Conservation (phyloP, 2,329 filamentous ascomycete genomes). For the Aspergillus versicolor region DNA sequence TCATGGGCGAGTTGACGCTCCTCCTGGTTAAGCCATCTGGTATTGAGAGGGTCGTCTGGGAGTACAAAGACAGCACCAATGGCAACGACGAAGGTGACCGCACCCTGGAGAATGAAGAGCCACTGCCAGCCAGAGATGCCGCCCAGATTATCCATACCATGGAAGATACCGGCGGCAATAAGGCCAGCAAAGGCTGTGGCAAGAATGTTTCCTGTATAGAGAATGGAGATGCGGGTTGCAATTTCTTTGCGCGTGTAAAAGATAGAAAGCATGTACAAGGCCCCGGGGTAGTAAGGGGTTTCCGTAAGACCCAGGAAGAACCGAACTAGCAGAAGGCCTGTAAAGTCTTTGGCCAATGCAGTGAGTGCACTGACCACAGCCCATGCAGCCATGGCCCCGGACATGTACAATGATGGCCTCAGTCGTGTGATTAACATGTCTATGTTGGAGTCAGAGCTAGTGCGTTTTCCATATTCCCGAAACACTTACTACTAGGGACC, state of each 20-base stretch:
- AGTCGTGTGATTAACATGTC: slow-evolving; percentile 34
- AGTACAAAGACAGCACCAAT: slow-evolving; percentile 43
- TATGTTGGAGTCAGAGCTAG: background rate
- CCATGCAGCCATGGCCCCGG: slow-evolving; percentile 32
- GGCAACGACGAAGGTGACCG: slow-evolving; percentile 45
- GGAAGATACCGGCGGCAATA: slow-evolving; percentile 59
- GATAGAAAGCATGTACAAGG: slow-evolving; percentile 62
- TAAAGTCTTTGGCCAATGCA: slow-evolving; percentile 38
- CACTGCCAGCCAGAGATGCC: slow-evolving; percentile 57
- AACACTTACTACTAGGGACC: slow-evolving; percentile 18
- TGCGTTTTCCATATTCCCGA: background rate
- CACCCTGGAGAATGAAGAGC: slow-evolving; percentile 49
- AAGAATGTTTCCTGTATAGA: slow-evolving; percentile 61
- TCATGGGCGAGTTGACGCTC: slow-evolving; percentile 43
- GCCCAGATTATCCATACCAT: slow-evolving; percentile 56
- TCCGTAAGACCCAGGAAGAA: slow-evolving; percentile 38
- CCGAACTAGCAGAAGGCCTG: slow-evolving; percentile 38
- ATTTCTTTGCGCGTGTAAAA: slow-evolving; percentile 65
- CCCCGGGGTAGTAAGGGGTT: slow-evolving; percentile 58
- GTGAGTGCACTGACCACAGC: slow-evolving; percentile 29
- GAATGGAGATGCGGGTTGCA: slow-evolving; percentile 55
- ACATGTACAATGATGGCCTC: slow-evolving; percentile 47
- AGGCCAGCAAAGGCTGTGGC: slow-evolving; percentile 62
- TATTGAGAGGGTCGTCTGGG: slow-evolving; percentile 43
- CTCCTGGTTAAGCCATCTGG: slow-evolving; percentile 23